phyloP scores from a whole-genome alignment of 148 eudicot species.

The Gaultheria prostrata region DNA sequence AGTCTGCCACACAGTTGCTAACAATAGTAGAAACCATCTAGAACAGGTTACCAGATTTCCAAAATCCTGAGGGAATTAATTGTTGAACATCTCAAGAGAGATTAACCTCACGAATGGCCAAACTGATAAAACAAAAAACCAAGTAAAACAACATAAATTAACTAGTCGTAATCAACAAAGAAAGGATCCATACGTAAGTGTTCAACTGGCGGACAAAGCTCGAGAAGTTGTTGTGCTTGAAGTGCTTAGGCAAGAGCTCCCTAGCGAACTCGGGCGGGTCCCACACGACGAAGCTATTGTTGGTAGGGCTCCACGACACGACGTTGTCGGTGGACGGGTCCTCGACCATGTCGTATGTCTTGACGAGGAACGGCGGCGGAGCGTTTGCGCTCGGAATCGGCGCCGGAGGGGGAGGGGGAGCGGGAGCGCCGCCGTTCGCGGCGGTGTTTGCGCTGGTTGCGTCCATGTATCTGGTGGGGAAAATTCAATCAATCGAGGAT shows the following conservation, averaged over 20 bases:
- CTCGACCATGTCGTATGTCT: constrained; percentile 81
- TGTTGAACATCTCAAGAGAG: not conserved
- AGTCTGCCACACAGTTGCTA: not conserved
- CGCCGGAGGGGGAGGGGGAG: constrained; percentile 38
- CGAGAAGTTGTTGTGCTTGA: constrained; percentile 87
- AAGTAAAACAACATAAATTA: not conserved
- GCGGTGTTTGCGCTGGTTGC: not conserved
- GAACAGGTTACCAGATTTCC: not conserved
- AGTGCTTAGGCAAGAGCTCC: constrained; percentile 76
- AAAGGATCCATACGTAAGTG: constrained; percentile 54
- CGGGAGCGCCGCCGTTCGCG: constrained; percentile 5
- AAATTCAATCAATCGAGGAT: not conserved
- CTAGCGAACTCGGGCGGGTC: constrained; percentile 78
- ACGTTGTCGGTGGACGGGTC: constrained; percentile 62
- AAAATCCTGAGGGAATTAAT: not conserved
- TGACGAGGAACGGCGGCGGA: constrained; percentile 66
- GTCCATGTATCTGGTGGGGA: constrained; percentile 6
- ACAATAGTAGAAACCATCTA: not conserved
- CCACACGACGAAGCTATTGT: constrained; percentile 91
- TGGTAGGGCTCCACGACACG: constrained; percentile 73
- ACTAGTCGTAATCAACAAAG: not conserved
- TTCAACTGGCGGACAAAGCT: constrained; percentile 87
- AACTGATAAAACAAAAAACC: not conserved
- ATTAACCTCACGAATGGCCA: too few relatives aligned
- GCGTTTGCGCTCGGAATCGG: constrained; percentile 42